Evolutionary conservation across 1,284 basidiomycete genomes (phyloP), one percentile per base, ranked within the genome.

Genomic region (Thecaphora frezii): DNA sequence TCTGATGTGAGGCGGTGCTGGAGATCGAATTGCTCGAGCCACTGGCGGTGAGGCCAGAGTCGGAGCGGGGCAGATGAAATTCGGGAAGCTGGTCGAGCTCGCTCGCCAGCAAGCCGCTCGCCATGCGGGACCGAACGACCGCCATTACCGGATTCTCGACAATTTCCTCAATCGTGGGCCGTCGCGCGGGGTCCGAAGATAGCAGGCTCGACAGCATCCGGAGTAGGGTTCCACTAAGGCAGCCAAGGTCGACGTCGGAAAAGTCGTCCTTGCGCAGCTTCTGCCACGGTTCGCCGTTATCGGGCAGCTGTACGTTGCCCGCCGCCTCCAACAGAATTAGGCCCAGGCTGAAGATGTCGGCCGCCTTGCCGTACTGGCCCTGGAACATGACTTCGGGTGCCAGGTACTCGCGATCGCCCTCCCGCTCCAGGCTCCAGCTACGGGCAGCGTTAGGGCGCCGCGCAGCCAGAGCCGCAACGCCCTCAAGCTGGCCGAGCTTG

Each of bases 381-480:
- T 89, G 87, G 41, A 66, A 68, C 50, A 99, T 84, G 53, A 98
- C 91, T 81, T 99, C 96, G 3, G 93, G 92, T n/a, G 96, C 93
- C 81, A 99, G 86, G 82, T 99, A 98, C 64, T 96, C 85, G 74
- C 97, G 89, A 80, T 99, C 96, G 12, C 96, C 96, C 80, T 99
- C 96, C 85, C 81, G 96, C 93, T 78, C 76, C 8, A 78, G 55
- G 38, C 59, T 44, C 43, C 43, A 44, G 5, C 24, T 3, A 7
- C 39, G 3, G 19, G n/a, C 12, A 5, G 14, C 5, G 39, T 23
- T 7, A 12, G 39, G 13, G 19, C 39, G 39, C 12, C 58, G 3
- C 54, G 46, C 21, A 48, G 51, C 28, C 22, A 22, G 12, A 4
- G 33, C 33, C 51, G 54, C 54, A 51, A 56, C 12, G 33, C 33